phyloP scores from a whole-genome alignment of 2,329 filamentous ascomycete genomes.

The Colletotrichum lindemuthianum region DNA sequence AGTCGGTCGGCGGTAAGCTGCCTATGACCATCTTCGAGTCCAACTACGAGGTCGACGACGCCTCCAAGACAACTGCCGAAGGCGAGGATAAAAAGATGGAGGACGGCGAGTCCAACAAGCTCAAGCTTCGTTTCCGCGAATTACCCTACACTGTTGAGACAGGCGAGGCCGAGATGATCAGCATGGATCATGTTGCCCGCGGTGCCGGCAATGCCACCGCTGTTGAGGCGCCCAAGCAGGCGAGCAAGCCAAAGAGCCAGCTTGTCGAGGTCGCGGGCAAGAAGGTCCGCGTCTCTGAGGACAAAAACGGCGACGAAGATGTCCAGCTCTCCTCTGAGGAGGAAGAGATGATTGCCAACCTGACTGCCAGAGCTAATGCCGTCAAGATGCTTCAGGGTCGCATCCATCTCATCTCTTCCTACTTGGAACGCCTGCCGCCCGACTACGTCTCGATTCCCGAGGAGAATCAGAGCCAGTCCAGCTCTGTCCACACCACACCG shows the following conservation, averaged over 20 bases:
- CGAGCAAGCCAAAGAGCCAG: conserved; percentile 48
- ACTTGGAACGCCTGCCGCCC: conserved; percentile 77
- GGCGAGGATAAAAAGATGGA: conserved; percentile 78
- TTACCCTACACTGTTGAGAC: conserved; percentile 91
- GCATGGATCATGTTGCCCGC: conserved; percentile 90
- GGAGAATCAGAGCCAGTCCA: conserved; percentile 41
- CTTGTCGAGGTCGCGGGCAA: conserved; percentile 62
- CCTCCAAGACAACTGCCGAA: conserved; percentile 51
- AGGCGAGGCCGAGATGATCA: conserved; percentile 97
- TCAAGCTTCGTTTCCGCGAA: conserved; percentile 81
- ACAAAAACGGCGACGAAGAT: conserved; percentile 43
- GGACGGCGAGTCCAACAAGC: conserved; percentile 61
- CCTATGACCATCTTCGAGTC: conserved; percentile 93
- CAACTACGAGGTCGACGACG: conserved; percentile 76
- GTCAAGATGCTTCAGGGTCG: conserved; percentile 91
- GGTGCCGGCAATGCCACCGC: conserved; percentile 84
- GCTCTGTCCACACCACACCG: conserved; percentile 51
- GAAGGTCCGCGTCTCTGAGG: conserved; percentile 53
- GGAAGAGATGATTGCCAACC: conserved; percentile 69
- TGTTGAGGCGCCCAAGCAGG: conserved; percentile 52
- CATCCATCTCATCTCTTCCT: conserved; percentile 77
- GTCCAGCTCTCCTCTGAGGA: conserved; percentile 63
- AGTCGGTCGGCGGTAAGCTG: conserved; percentile 78
- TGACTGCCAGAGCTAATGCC: conserved; percentile 91
- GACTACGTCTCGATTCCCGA: conserved; percentile 66